Evolutionary conservation across 31 red algal species (phyloP).

Genomic region (Odonthalia washingtoniensis): DNA sequence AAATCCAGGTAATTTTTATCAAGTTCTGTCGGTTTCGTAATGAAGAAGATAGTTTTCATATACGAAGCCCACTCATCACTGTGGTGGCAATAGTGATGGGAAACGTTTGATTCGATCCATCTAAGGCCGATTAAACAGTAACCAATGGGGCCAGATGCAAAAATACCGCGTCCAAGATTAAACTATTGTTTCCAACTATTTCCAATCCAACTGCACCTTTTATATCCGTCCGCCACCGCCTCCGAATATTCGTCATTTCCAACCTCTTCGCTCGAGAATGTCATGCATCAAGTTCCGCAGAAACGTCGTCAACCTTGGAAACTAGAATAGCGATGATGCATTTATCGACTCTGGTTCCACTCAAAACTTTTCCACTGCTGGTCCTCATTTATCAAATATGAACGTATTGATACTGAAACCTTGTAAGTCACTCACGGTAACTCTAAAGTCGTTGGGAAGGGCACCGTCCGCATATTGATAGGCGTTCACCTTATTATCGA

Average conservation of each 20-base stretch:
- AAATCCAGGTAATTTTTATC: neutral
- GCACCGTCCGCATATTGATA: neutral
- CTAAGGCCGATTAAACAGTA: neutral
- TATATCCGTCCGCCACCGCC: neutral
- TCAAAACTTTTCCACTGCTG: neutral
- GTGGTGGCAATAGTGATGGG: neutral
- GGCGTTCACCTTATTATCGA: neutral
- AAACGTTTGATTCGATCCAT: too few species aligned
- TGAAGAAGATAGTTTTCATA: neutral
- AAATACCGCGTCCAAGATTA: too few species aligned
- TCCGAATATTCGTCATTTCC: neutral
- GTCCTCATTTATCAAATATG: neutral
- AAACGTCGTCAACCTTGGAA: too few species aligned
- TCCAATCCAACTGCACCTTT: neutral
- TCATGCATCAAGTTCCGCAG: too few species aligned
- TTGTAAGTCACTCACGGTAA: neutral
- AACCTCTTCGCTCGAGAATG: neutral
- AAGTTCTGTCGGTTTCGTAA: conserved; percentile 3
- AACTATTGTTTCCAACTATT: too few species aligned
- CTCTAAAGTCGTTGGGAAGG: neutral
- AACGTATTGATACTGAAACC: neutral
- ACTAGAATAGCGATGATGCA: too few species aligned
- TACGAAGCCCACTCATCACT: neutral
- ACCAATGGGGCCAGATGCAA: too few species aligned
- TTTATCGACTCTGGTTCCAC: neutral